phyloP scores from a whole-genome alignment of 1,139 yeast genomes.

The Hansenula lynferdii region DNA sequence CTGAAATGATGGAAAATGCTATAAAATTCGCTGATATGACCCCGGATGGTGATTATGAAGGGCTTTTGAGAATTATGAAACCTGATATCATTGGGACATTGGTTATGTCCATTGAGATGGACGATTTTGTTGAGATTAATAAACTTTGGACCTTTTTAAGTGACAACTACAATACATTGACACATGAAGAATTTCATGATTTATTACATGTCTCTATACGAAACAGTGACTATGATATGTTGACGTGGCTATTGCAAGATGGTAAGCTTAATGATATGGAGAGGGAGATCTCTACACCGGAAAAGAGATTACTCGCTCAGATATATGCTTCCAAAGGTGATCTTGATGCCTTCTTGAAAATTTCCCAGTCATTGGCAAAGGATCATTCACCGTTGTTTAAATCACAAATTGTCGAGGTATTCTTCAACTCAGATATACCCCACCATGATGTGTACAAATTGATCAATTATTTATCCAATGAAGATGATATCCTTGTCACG shows the following conservation, averaged over 20 bases:
- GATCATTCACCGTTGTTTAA: neutral
- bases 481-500: neutral
- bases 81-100: neutral
- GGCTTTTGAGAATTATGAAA: neutral
- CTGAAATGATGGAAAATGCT: neutral
- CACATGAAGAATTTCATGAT: neutral
- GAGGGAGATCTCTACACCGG: neutral
- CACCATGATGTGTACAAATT: neutral
- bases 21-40: neutral
- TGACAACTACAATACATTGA: neutral
- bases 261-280: neutral
- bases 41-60: neutral
- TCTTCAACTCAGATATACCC: neutral
- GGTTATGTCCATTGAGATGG: neutral
- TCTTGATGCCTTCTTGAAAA: neutral
- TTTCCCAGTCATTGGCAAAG: neutral
- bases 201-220: neutral
- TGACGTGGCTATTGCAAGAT: neutral
- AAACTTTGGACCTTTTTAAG: neutral
- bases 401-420: neutral
- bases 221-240: neutral
- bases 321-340: slow-evolving; percentile 1
- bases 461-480: neutral
- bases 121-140: neutral
- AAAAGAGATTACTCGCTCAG: neutral